Conservation (phyloP, 768 basidiomycete genomes). For the Suillus discolor region DNA sequence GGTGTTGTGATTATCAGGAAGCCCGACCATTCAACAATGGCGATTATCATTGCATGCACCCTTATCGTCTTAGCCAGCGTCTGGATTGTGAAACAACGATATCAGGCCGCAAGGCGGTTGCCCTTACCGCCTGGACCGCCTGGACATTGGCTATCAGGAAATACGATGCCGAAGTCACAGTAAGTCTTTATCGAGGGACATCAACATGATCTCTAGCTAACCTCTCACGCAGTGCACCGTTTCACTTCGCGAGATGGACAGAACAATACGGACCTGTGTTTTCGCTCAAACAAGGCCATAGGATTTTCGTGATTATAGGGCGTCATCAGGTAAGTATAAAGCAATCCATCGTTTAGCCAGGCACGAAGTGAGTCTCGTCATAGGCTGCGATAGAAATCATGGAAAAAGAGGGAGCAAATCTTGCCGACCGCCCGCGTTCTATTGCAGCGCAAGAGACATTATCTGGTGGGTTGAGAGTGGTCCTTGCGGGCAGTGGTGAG, state of each 20-base stretch:
- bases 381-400: slow-evolving; percentile 45
- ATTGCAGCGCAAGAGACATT: slow-evolving; percentile 38
- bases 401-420: slow-evolving; percentile 39
- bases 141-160: slow-evolving; percentile 27
- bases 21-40: not conserved
- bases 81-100: not conserved
- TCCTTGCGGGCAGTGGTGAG: slow-evolving; percentile 30
- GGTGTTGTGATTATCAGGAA: not conserved
- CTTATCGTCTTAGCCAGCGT: not conserved
- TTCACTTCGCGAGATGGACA: slow-evolving; percentile 54
- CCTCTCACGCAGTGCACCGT: not conserved
- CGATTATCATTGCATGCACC: not conserved
- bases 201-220: not conserved
- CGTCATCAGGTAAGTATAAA: slow-evolving; percentile 18
- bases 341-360: not conserved
- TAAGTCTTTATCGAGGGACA: slow-evolving; percentile 20
- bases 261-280: slow-evolving; percentile 64
- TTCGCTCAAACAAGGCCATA: slow-evolving; percentile 48
- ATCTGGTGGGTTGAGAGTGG: slow-evolving; percentile 35
- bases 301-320: slow-evolving; percentile 23
- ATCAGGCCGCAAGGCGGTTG: not conserved
- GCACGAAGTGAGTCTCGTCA: slow-evolving; percentile 9
- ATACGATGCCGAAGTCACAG: slow-evolving; percentile 20
- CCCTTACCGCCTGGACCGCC: slow-evolving; percentile 31
- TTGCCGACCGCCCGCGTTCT: slow-evolving; percentile 37